These are phyloP conservation scores for Zygnema circumcarinatum DNA, from an alignment of 139 green algal species.

Conservation along the genomic window DNA sequence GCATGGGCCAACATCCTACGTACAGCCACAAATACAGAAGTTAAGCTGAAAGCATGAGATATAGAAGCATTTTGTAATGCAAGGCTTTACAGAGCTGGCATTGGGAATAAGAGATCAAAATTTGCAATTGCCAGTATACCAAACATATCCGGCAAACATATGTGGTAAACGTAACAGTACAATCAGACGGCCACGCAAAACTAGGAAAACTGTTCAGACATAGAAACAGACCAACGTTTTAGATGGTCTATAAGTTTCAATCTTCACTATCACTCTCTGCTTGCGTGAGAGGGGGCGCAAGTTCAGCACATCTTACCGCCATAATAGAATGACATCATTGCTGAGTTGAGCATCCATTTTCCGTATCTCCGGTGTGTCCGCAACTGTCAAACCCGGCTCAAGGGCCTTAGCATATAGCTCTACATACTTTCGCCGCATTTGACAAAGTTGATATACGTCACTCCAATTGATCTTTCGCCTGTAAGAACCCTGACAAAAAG, in stretches of 20 bases:
- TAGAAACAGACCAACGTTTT: too few relatives aligned
- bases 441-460: slow-evolving; percentile 10
- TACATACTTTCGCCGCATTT: slow-evolving; percentile 24
- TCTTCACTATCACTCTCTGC: too few relatives aligned
- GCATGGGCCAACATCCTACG: neutral
- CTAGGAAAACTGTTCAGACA: too few relatives aligned
- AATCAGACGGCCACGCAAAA: too few relatives aligned
- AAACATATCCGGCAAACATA: too few relatives aligned
- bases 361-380: slow-evolving; percentile 18
- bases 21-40: neutral
- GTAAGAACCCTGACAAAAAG: too few relatives aligned
- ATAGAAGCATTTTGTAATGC: neutral
- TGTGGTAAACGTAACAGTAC: too few relatives aligned
- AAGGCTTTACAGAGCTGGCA: neutral
- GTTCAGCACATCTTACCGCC: slow-evolving; percentile 1
- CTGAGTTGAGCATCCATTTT: slow-evolving; percentile 41
- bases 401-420: neutral
- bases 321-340: slow-evolving; percentile 46
- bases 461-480: slow-evolving; percentile 24
- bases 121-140: too few relatives aligned
- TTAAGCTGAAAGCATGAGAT: neutral
- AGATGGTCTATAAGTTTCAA: too few relatives aligned
- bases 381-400: neutral
- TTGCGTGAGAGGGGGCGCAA: neutral
- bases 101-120: too few relatives aligned